Evolutionary conservation across 148 eudicot species (phyloP), one percentile per base, ranked within the genome.

Genomic region (Cornus florida): DNA sequence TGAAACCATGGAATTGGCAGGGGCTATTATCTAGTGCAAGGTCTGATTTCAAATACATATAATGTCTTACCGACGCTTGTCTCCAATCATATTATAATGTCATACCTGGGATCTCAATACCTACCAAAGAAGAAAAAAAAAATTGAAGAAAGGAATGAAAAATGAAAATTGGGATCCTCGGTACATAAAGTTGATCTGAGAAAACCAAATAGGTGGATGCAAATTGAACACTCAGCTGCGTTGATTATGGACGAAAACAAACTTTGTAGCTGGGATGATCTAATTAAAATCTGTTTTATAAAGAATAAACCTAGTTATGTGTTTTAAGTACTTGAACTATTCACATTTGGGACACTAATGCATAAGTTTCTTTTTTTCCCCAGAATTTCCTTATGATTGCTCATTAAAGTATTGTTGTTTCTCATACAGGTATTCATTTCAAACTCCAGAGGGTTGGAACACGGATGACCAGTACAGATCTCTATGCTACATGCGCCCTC

Each of bases 401-500:
- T 20, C 41, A 69, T 12, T 41, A 53, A 73, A 16, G n/a, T 43
- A 2, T 57, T 19, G 19, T 33, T 70, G n/a, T 70, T 72, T 12
- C 9, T 56, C 75, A 39, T 23, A 24, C 78, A 89, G 91, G 41
- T 87, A 83, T 72, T 76, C 88, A 64, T 89, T 89, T 66, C 91
- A 86, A 80, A 83, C 83, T 22, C 91, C 91, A 0, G 91, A 89
- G 75, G 91, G 72, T 19, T 89, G 89, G 89, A 82, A 84, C 80
- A 60, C 77, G 50, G 82, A 86, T 48, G 91, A 87, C 39, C 76
- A 81, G 35, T 89, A 82, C 60, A 77, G 91, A 69, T 74, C 91
- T 72, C 78, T 89, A 2, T 79, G 77, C 31, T 89, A 89, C 81
- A 89, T 89, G 91, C 89, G 91, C 59, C 89, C 91, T 3, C 79